Evolutionary conservation across 2,329 filamentous ascomycete genomes (phyloP), one percentile per base, ranked within the genome.

Genomic region (Neonectria hederae): DNA sequence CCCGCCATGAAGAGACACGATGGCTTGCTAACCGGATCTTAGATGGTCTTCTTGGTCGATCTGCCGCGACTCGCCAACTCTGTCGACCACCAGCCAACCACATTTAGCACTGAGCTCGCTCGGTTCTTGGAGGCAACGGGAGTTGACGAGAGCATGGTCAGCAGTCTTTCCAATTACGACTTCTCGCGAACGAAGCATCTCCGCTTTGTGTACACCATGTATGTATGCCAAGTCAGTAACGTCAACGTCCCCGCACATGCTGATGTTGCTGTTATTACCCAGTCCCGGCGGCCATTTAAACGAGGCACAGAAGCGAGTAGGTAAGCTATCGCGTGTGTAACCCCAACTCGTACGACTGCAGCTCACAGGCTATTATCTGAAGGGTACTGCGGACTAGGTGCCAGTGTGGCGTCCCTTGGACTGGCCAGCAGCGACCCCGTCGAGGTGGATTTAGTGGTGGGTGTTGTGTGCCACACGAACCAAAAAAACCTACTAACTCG

Each of bases 41-140:
- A 92, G 89, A 90, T 90, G 72, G 88, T 94, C 8, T 98, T 97
- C 76, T 76, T 98, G n/a, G 94, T 99, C 69, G 96, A 99, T 76
- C 86, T 98, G 9, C 95, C 96, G 6, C 84, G 86, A 43, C 77
- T 88, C 24, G 72, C 79, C n/a, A 72, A 75, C 42, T 69, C 73
- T n/a, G 69, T 69, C 54, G 59, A 68, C 24, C 69, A 65, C 65
- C 78, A 70, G 63, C 79, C 68, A 77, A 80, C 74, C 38, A 61
- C 59, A 32, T 97, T 97, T 75, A 87, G 87, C 21, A 84, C 87
- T 62, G 91, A 95, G 43, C 81, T 97, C 26, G 77, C 86, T 22
- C 86, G 88, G 72, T 97, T 96, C 72, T 80, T 97, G 3, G 79
- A 82, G 61, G 90, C 89, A 9, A 88, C 90, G 72, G 87, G 86